These are phyloP conservation scores for Ceratonia siliqua DNA, from an alignment of 306 rosid genomes.

Conservation along the genomic window DNA sequence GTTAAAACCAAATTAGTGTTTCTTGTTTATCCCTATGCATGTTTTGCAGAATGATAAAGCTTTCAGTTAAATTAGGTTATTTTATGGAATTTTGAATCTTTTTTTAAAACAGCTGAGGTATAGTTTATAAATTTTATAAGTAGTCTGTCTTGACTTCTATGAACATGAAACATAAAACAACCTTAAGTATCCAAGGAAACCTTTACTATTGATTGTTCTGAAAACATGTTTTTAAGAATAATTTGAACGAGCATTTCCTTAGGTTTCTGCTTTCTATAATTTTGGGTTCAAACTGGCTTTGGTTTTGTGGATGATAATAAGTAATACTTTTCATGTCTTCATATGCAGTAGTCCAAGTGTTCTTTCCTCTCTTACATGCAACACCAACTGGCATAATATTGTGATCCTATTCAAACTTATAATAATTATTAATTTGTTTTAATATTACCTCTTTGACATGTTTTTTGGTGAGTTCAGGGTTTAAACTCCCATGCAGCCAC, in stretches of 20 bases:
- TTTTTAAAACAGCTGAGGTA: neutral
- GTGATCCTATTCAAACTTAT: neutral
- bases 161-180: neutral
- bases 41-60: neutral
- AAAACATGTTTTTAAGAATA: neutral
- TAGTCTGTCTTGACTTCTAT: neutral
- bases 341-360: neutral
- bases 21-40: neutral
- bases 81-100: neutral
- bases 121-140: too few species aligned
- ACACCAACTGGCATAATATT: neutral
- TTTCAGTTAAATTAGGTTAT: neutral
- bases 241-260: neutral
- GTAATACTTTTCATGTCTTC: neutral
- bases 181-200: neutral
- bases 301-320: slow-evolving; percentile 11
- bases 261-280: neutral
- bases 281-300: neutral
- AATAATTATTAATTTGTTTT: neutral
- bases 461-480: slow-evolving; percentile 49
- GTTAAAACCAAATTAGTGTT: neutral
- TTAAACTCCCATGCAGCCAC: slow-evolving; percentile 61
- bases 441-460: neutral
- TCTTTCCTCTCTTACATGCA: neutral
- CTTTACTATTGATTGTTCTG: neutral